Evolutionary conservation across 1,139 yeast species (phyloP).

Genomic region (Candida tunisiensis): DNA sequence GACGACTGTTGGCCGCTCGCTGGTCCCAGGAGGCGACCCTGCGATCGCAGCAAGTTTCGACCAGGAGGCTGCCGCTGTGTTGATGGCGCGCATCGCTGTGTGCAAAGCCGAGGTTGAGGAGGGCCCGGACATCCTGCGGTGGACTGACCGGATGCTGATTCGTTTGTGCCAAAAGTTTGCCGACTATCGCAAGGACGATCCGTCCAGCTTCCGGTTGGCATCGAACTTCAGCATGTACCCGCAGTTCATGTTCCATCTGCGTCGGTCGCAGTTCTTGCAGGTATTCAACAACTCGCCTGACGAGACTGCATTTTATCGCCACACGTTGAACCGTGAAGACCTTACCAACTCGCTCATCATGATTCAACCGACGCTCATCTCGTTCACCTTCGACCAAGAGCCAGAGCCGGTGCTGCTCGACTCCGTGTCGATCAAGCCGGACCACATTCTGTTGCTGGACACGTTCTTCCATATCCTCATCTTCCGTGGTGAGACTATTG

Average conservation of each 20-base stretch:
- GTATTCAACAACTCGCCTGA: slow-evolving; percentile 97
- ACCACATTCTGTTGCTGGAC: slow-evolving; percentile 72
- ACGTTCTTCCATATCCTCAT: slow-evolving; percentile 93
- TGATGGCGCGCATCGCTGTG: slow-evolving; percentile 88
- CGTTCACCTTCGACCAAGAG: slow-evolving; percentile 70
- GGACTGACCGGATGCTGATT: slow-evolving; percentile 75
- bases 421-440: slow-evolving; percentile 83
- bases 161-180: slow-evolving; percentile 81
- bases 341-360: slow-evolving; percentile 84
- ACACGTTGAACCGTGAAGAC: slow-evolving; percentile 80
- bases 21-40: slow-evolving; percentile 34
- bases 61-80: slow-evolving; percentile 96
- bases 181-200: slow-evolving; percentile 63
- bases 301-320: slow-evolving; percentile 96
- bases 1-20: slow-evolving; percentile 64
- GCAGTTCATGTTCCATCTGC: slow-evolving; percentile 86
- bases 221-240: slow-evolving; percentile 79
- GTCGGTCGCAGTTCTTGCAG: slow-evolving; percentile 92
- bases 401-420: slow-evolving; percentile 92
- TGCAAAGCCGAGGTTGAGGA: slow-evolving; percentile 71
- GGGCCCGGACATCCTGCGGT: slow-evolving; percentile 60
- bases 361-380: slow-evolving; percentile 92
- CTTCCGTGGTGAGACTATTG: slow-evolving; percentile 88
- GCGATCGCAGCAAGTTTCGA: slow-evolving; percentile 58
- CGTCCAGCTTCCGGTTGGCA: slow-evolving; percentile 61